These are phyloP conservation scores for Strombidium stylifer DNA, from an alignment of 73 alveolate species.

Conservation along the genomic window DNA sequence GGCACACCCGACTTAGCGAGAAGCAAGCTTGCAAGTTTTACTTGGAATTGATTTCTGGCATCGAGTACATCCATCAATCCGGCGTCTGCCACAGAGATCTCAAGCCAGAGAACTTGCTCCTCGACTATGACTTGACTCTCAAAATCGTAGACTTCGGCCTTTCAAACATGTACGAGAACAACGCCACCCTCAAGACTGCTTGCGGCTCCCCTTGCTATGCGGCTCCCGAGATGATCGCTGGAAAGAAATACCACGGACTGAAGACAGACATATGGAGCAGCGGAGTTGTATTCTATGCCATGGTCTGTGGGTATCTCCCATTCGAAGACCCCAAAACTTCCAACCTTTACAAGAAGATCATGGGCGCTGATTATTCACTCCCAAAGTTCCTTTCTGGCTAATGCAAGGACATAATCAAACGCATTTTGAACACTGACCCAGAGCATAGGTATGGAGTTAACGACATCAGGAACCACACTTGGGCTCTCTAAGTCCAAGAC, in stretches of 20 bases:
- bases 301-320: conserved; percentile 97
- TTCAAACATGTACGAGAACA: conserved; percentile 62
- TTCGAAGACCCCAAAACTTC: conserved; percentile 94
- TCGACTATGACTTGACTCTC: conserved; percentile 81
- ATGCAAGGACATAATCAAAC: conserved; percentile 79
- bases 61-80: conserved; percentile 76
- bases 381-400: conserved; percentile 70
- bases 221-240: conserved; percentile 98
- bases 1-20: conserved; percentile 66
- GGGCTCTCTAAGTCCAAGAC: conserved; percentile 90
- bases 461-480: conserved; percentile 88
- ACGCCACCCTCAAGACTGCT: conserved; percentile 88
- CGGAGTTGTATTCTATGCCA: conserved; percentile 96
- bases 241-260: conserved; percentile 89
- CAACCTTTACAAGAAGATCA: conserved; percentile 75
- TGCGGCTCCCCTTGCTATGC: conserved; percentile 99
- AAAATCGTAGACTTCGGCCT: conserved; percentile 88
- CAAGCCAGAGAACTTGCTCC: conserved; percentile 96
- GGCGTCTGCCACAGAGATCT: conserved; percentile 92
- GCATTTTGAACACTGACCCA: conserved; percentile 88
- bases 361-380: conserved; percentile 53
- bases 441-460: conserved; percentile 74
- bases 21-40: conserved; percentile 73
- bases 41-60: conserved; percentile 74
- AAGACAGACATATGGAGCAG: conserved; percentile 95